Evolutionary conservation across 1,139 yeast species (phyloP).

Genomic region (Groenewaldozyma sp.): DNA sequence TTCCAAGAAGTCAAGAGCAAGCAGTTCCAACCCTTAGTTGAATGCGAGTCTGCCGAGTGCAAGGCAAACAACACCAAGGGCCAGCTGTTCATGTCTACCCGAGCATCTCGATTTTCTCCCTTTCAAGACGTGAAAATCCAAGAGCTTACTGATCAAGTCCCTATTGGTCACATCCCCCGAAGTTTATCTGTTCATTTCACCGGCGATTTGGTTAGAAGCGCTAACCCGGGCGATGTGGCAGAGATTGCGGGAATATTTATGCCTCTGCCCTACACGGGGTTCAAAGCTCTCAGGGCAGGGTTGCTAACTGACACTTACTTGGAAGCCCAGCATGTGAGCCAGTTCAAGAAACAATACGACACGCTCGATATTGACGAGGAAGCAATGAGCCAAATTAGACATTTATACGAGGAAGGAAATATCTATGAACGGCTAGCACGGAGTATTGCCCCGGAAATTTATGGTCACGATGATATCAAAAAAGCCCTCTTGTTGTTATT

Average conservation of each 20-base stretch:
- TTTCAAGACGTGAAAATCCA: slow-evolving; percentile 95
- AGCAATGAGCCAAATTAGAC: slow-evolving; percentile 45
- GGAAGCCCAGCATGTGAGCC: slow-evolving; percentile 77
- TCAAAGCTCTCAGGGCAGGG: slow-evolving; percentile 86
- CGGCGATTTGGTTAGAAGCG: slow-evolving; percentile 79
- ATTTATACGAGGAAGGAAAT: slow-evolving; percentile 50
- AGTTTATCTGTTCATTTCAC: slow-evolving; percentile 73
- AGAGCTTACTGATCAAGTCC: slow-evolving; percentile 92
- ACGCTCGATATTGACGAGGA: slow-evolving; percentile 49
- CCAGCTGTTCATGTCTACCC: slow-evolving; percentile 81
- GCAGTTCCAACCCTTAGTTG: slow-evolving; percentile 74
- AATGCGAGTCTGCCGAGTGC: slow-evolving; percentile 82
- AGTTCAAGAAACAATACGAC: slow-evolving; percentile 85
- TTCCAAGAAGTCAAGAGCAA: slow-evolving; percentile 88
- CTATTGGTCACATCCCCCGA: slow-evolving; percentile 96
- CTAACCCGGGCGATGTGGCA: slow-evolving; percentile 92
- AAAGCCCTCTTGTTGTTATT: slow-evolving; percentile 75
- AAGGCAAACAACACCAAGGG: slow-evolving; percentile 73
- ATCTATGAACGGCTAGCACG: slow-evolving; percentile 72
- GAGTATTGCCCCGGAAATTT: slow-evolving; percentile 97
- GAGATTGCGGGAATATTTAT: slow-evolving; percentile 87
- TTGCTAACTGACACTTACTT: slow-evolving; percentile 86
- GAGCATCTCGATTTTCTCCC: slow-evolving; percentile 91
- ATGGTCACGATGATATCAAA: slow-evolving; percentile 87
- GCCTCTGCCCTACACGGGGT: slow-evolving; percentile 95